Percentiles rank a stretch among this genome's conserved stretches.
Conservation (phyloP, 345 rosid species). For the Eucalyptus rudis region DNA sequence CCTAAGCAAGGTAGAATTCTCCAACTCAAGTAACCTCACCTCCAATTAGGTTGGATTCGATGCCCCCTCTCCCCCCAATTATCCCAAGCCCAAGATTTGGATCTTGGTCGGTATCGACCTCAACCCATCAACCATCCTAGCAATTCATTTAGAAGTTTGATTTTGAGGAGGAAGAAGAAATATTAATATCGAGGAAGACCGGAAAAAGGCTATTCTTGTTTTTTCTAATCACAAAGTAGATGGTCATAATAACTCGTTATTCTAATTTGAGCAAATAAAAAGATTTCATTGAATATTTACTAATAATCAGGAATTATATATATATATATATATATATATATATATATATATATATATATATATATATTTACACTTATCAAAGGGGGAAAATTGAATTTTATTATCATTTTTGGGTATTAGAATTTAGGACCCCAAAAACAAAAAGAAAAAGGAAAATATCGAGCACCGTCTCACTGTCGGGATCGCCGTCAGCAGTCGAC, state of each 20-base stretch:
- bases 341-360: accelerated
- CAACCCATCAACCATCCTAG: not conserved
- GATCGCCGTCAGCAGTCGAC: not conserved
- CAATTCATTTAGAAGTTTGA: not conserved
- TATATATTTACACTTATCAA: not conserved
- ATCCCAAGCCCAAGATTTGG: not conserved
- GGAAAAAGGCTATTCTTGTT: not conserved
- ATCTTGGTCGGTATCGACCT: not conserved
- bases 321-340: not conserved
- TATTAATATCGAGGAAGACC: not conserved
- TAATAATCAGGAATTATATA: not conserved
- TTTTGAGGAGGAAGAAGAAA: not conserved
- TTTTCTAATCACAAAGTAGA: not conserved
- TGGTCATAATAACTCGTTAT: not conserved
- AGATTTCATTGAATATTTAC: not conserved
- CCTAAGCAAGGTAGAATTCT: not conserved
- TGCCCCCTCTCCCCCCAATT: too few species aligned
- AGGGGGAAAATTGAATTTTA: not conserved
- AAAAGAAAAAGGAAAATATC: not conserved
- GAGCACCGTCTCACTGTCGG: not conserved
- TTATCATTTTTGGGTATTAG: not conserved
- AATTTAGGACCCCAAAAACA: not conserved
- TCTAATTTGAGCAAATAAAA: accelerated
- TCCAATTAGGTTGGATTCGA: not conserved
- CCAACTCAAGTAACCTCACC: not conserved